These are phyloP conservation scores for Cystobasidium ongulense DNA, from an alignment of 768 basidiomycete species.

Conservation along the genomic window DNA sequence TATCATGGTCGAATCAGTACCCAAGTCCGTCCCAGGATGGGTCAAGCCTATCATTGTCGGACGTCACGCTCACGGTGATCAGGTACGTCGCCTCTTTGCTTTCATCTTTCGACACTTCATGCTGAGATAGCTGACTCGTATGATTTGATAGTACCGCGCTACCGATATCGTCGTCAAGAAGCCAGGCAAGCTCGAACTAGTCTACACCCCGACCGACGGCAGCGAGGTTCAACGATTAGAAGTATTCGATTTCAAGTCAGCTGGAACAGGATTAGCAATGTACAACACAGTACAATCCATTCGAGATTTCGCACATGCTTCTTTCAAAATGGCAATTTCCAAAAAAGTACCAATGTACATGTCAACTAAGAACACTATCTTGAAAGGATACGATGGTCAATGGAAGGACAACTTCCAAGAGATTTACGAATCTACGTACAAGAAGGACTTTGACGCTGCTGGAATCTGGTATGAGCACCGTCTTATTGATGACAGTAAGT, in stretches of 20 bases:
- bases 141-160: constrained; percentile 70
- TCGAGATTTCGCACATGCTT: constrained; percentile 87
- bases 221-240: constrained; percentile 58
- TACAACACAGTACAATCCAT: constrained; percentile 57
- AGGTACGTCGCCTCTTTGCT: constrained; percentile 49
- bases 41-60: constrained; percentile 92
- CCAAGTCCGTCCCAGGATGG: constrained; percentile 93
- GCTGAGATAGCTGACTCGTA: no score
- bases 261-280: constrained; percentile 92
- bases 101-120: no score
- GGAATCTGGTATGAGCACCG: constrained; percentile 69
- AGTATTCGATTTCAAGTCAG: constrained; percentile 88
- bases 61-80: constrained; percentile 95
- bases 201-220: constrained; percentile 76
- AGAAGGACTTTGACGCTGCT: constrained; percentile 45
- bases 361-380: constrained; percentile 67
- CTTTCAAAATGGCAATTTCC: constrained; percentile 85
- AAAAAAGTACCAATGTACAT: constrained; percentile 46
- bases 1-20: constrained; percentile 82
- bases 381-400: constrained; percentile 95
- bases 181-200: constrained; percentile 84
- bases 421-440: constrained; percentile 65
- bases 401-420: constrained; percentile 99
- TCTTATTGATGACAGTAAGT: constrained; percentile 65
- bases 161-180: constrained; percentile 88